Evolutionary conservation across 1,284 basidiomycete species (phyloP).

Genomic region (Trichosporon ovoides): DNA sequence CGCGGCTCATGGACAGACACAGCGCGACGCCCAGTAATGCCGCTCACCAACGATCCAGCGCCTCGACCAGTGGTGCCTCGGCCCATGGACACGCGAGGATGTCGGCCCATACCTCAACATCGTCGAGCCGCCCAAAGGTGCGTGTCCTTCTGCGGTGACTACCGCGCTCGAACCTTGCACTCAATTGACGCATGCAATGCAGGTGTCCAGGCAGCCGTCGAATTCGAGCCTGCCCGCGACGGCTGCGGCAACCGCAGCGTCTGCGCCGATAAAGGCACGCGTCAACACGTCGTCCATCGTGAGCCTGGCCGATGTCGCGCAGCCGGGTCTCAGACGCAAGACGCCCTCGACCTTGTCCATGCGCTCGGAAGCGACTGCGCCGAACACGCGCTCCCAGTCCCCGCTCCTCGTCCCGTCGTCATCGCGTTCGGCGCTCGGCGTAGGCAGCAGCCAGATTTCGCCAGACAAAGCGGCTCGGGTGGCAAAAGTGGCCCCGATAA

Average conservation of each 20-base stretch:
- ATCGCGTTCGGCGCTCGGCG: conserved; percentile 9
- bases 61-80: background rate
- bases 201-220: conserved; percentile 8
- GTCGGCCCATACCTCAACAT: background rate
- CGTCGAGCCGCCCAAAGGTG: background rate
- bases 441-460: background rate
- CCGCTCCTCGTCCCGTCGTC: conserved; percentile 9
- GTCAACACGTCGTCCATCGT: conserved; percentile 22
- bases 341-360: conserved; percentile 7
- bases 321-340: conserved; percentile 1
- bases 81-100: background rate
- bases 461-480: background rate
- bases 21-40: background rate
- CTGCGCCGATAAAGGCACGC: conserved; percentile 16
- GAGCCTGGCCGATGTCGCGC: background rate
- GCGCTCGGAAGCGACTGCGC: background rate
- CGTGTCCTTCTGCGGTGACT: background rate
- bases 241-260: conserved; percentile 3
- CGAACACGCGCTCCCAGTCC: conserved; percentile 1
- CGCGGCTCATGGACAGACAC: background rate
- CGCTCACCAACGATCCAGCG: background rate
- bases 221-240: background rate
- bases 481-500: conserved; percentile 1
- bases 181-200: background rate
- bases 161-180: background rate